Evolutionary conservation across 2,329 filamentous ascomycete species (phyloP).

Genomic region (Pyrenophora graminea): DNA sequence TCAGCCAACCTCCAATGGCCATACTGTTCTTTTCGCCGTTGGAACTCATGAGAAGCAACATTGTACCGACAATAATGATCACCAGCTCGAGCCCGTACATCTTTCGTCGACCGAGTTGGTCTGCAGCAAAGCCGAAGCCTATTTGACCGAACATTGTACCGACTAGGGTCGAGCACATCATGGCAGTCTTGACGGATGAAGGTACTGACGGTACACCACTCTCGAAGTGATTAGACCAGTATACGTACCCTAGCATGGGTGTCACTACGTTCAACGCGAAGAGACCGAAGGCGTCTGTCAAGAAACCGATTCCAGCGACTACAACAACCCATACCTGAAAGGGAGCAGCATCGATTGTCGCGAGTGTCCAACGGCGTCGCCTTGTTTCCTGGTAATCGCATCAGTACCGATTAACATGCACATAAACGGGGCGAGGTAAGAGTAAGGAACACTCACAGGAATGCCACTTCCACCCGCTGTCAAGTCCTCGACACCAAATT

Average conservation of each 20-base stretch:
- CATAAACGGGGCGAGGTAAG: neutral
- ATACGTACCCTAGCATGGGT: slow-evolving; percentile 48
- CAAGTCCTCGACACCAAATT: slow-evolving; percentile 38
- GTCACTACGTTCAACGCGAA: slow-evolving; percentile 49
- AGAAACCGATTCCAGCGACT: slow-evolving; percentile 48
- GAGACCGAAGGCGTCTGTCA: slow-evolving; percentile 48
- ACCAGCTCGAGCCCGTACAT: slow-evolving; percentile 50
- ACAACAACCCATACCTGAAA: slow-evolving; percentile 45
- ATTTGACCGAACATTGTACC: slow-evolving; percentile 48
- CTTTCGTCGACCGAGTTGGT: slow-evolving; percentile 44
- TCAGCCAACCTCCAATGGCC: slow-evolving; percentile 46
- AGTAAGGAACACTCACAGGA: slow-evolving; percentile 26
- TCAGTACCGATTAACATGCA: neutral
- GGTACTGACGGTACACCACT: slow-evolving; percentile 32
- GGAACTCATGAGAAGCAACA: slow-evolving; percentile 47
- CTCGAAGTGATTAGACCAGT: slow-evolving; percentile 36
- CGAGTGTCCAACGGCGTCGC: slow-evolving; percentile 39
- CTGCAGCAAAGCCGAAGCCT: slow-evolving; percentile 47
- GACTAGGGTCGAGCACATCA: slow-evolving; percentile 46
- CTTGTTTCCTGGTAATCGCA: slow-evolving; percentile 20
- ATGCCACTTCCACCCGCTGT: slow-evolving; percentile 39
- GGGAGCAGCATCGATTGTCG: slow-evolving; percentile 40
- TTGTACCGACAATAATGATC: slow-evolving; percentile 48
- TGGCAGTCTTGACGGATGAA: slow-evolving; percentile 41
- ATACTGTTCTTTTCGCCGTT: slow-evolving; percentile 42